Evolutionary conservation across 2,329 filamentous ascomycete genomes (phyloP).

Genomic region (Scytalidium lignicola): DNA sequence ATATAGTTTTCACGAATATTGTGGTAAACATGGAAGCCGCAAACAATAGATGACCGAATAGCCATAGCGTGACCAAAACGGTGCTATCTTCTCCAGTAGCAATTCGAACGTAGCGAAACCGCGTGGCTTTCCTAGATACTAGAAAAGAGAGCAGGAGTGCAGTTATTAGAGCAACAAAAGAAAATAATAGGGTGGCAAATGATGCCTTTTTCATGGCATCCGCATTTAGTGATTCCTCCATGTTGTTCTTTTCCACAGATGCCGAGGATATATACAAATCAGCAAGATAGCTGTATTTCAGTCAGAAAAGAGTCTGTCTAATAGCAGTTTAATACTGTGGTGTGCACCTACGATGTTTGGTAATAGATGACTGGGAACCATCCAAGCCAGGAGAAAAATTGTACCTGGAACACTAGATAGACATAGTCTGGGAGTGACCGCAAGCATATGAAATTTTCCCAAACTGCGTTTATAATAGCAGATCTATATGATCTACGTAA

Average conservation of each 20-base stretch:
- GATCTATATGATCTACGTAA: neutral
- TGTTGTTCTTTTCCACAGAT: neutral
- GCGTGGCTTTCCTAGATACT: conserved; percentile 1
- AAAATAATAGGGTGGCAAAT: neutral
- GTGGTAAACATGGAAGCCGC: conserved; percentile 16
- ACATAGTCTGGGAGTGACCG: conserved; percentile 1
- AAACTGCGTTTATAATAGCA: neutral
- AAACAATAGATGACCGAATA: conserved; percentile 14
- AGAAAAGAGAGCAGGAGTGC: neutral
- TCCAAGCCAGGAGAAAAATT: conserved; percentile 28
- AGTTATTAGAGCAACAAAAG: neutral
- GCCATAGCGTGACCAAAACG: conserved; percentile 10
- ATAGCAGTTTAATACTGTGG: conserved; percentile 9
- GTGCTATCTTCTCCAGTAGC: neutral
- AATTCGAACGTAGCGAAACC: neutral
- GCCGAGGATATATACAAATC: conserved; percentile 1
- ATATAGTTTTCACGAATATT: conserved; percentile 9
- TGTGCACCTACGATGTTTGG: conserved; percentile 23
- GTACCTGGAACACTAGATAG: conserved; percentile 17
- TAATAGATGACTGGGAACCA: conserved; percentile 34
- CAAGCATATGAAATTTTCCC: neutral
- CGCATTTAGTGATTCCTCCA: neutral
- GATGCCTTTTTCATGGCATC: neutral
- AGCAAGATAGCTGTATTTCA: conserved; percentile 6
- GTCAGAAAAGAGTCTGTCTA: conserved; percentile 11